These are phyloP conservation scores for Carpinus fangiana DNA, from an alignment of 306 rosid genomes.

Conservation along the genomic window DNA sequence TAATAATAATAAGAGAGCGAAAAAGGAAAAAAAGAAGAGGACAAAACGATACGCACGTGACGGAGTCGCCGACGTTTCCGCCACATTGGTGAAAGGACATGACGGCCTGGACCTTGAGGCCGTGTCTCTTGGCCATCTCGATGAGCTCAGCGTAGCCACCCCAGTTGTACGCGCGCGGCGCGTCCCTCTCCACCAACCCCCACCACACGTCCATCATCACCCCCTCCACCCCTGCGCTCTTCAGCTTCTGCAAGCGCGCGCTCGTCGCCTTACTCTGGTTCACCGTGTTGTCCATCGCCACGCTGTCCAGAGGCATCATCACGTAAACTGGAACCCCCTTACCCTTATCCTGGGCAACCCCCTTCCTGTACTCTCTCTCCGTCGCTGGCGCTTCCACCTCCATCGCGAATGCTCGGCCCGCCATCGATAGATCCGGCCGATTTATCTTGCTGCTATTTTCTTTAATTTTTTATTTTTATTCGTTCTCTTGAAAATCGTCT, in stretches of 20 bases:
- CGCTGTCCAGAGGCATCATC: constrained; percentile 97
- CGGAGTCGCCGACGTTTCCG: constrained; percentile 96
- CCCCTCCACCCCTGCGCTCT: constrained; percentile 94
- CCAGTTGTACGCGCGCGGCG: constrained; percentile 79
- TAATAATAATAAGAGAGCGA: not conserved
- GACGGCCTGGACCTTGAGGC: constrained; percentile 93
- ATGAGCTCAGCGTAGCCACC: constrained; percentile 78
- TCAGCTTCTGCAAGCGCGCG: constrained; percentile 78
- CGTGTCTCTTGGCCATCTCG: constrained; percentile 91
- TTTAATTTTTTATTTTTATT: no score
- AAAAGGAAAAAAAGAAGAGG: no score
- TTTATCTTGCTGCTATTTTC: no score
- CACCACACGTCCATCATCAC: constrained; percentile 99
- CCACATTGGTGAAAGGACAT: constrained; percentile 98
- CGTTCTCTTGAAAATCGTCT: no score
- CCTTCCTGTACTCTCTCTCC: constrained; percentile 33
- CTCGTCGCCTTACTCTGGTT: constrained; percentile 77
- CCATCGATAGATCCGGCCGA: constrained; percentile 66
- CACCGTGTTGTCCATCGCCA: constrained; percentile 74
- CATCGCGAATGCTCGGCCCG: constrained; percentile 62
- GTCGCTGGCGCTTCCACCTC: constrained; percentile 21
- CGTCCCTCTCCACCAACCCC: constrained; percentile 94
- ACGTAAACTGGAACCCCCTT: constrained; percentile 86
- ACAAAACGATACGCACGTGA: constrained; percentile 52
- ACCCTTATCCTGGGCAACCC: constrained; percentile 9